Conservation (phyloP, 495 filamentous ascomycete genomes). For the Hypoxylon crocopeplum region DNA sequence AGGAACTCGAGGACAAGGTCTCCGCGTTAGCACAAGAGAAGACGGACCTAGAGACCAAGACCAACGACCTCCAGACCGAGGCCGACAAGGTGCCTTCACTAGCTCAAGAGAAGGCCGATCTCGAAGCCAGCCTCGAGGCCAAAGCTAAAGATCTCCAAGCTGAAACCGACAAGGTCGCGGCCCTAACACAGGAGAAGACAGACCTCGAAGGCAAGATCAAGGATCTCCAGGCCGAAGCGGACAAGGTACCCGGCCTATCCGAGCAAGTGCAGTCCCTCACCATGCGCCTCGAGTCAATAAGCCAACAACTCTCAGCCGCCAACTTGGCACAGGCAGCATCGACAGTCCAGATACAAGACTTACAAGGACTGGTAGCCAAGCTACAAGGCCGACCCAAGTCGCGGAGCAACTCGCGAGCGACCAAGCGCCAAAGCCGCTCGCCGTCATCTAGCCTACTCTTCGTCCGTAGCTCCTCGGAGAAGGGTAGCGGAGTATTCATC, state of each 20-base stretch:
- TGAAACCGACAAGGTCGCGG: conserved; percentile 44
- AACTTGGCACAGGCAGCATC: neutral
- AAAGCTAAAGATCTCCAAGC: conserved; percentile 41
- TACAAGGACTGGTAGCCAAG: conserved; percentile 12
- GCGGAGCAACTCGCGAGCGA: conserved; percentile 36
- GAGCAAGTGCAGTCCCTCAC: conserved; percentile 32
- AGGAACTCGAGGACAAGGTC: conserved; percentile 43
- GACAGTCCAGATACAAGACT: neutral
- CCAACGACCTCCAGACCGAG: conserved; percentile 21
- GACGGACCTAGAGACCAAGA: conserved; percentile 35
- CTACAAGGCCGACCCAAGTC: conserved; percentile 20
- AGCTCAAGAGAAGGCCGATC: conserved; percentile 37
- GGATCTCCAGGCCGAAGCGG: conserved; percentile 33
- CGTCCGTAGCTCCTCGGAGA: conserved; percentile 34
- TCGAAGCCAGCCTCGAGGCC: conserved; percentile 43
- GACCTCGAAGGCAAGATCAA: conserved; percentile 36
- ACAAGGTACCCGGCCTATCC: conserved; percentile 29
- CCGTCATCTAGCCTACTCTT: conserved; percentile 35
- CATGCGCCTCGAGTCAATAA: conserved; percentile 12
- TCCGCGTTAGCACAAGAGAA: conserved; percentile 42
- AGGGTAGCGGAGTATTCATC: conserved; percentile 28
- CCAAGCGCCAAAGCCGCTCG: conserved; percentile 36
- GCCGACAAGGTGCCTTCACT: conserved; percentile 34
- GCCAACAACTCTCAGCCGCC: conserved; percentile 4
- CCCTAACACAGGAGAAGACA: conserved; percentile 43